Conservation (phyloP, 805 yeast genomes). For the Wickerhamomyces queroliae region DNA sequence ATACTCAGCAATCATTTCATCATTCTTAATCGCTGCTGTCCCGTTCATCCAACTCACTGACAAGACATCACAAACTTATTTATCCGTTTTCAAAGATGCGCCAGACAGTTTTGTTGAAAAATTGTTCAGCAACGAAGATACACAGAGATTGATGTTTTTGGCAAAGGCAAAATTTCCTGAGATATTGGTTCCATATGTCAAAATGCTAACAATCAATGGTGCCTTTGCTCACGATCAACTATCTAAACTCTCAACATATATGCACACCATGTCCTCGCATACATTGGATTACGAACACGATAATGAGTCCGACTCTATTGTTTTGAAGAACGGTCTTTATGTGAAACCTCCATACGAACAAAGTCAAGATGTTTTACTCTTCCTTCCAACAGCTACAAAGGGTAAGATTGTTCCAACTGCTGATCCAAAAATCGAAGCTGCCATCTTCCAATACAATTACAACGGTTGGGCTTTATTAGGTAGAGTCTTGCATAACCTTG, state of each 20-base stretch:
- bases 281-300: conserved; percentile 38
- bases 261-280: conserved; percentile 38
- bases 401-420: conserved; percentile 64
- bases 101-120: conserved; percentile 34
- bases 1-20: conserved; percentile 38
- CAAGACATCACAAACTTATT: conserved; percentile 25
- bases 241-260: conserved; percentile 52
- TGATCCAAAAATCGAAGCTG: conserved; percentile 31
- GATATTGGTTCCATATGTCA: conserved; percentile 52
- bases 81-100: conserved; percentile 22
- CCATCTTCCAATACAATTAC: conserved; percentile 65
- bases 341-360: conserved; percentile 54
- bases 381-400: conserved; percentile 50
- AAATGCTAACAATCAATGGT: conserved; percentile 56
- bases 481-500: conserved; percentile 60
- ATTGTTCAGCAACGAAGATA: conserved; percentile 28
- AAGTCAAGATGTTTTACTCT: conserved; percentile 35
- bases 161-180: conserved; percentile 74
- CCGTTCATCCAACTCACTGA: conserved; percentile 43
- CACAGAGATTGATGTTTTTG: conserved; percentile 30
- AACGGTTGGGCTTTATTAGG: conserved; percentile 90
- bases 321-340: conserved; percentile 40
- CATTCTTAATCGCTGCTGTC: conserved; percentile 28
- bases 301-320: conserved; percentile 45
- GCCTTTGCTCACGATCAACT: conserved; percentile 64